Evolutionary conservation across 805 yeast species (phyloP).

Genomic region (Grigorovia jiainica): DNA sequence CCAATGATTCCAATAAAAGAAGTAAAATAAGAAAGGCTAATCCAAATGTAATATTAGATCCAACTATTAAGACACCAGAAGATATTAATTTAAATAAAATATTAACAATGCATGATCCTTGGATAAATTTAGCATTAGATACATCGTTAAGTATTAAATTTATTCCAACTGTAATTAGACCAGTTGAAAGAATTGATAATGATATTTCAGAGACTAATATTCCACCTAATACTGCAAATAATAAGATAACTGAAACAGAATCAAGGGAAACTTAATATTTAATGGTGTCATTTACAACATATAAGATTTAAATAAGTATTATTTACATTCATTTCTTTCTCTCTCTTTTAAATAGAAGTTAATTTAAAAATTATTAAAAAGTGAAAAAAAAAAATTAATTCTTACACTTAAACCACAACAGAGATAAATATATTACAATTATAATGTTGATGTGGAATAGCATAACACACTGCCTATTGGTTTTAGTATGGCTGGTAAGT

Average conservation of each 20-base stretch:
- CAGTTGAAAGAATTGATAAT: background rate
- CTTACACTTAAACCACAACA: too few species aligned
- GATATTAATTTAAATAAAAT: conserved; percentile 22
- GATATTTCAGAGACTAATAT: background rate
- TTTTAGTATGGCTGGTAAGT: too few species aligned
- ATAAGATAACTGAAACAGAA: too few species aligned
- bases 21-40: background rate
- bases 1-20: background rate
- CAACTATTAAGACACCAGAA: conserved; percentile 11
- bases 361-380: too few species aligned
- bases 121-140: conserved; percentile 29
- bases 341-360: too few species aligned
- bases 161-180: conserved; percentile 22
- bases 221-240: too few species aligned
- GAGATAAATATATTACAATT: too few species aligned
- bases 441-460: background rate
- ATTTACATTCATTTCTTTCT: too few species aligned
- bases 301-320: too few species aligned
- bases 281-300: too few species aligned
- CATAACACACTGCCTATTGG: background rate
- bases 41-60: conserved; percentile 16
- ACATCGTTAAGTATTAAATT: conserved; percentile 29
- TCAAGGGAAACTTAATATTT: too few species aligned
- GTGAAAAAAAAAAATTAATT: too few species aligned
- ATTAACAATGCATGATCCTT: conserved; percentile 28